Percentiles rank a stretch among this genome's conserved stretches.
Evolutionary conservation across 1,284 basidiomycete species (phyloP).

Genomic region (Puccinia hordei): DNA sequence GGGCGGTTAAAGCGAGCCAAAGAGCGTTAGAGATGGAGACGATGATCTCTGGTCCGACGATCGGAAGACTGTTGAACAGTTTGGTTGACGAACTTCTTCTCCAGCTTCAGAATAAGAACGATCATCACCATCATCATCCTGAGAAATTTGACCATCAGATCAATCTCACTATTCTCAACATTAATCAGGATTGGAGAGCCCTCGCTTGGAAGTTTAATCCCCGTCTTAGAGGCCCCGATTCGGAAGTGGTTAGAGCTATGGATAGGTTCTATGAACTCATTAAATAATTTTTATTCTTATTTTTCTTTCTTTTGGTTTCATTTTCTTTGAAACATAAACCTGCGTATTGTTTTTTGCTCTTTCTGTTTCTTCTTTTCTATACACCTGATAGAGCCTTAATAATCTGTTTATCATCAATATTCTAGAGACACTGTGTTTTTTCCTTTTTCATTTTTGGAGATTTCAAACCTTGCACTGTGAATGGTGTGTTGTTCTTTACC

Average conservation of each 20-base stretch:
- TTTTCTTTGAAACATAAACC: too few species aligned
- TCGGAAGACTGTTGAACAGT: background rate
- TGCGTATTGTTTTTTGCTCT: too few species aligned
- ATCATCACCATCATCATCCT: background rate
- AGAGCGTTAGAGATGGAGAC: conserved; percentile 2
- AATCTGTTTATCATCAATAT: too few species aligned
- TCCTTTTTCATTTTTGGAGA: too few species aligned
- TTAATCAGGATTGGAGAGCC: conserved; percentile 45
- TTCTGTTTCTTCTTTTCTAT: too few species aligned
- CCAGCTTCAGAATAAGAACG: background rate
- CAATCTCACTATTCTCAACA: background rate
- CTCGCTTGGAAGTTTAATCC: conserved; percentile 35
- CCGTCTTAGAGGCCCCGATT: conserved; percentile 14
- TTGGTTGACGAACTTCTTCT: conserved; percentile 30
- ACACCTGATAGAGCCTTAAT: too few species aligned
- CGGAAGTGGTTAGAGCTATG: conserved; percentile 36
- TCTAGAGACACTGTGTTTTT: too few species aligned
- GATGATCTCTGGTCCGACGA: background rate
- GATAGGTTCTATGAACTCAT: background rate
- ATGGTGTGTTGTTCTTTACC: too few species aligned
- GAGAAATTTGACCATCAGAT: background rate
- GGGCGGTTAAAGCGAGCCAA: background rate
- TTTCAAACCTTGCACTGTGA: too few species aligned
- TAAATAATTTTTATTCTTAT: background rate
- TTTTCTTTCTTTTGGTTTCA: background rate